Conservation (phyloP, 768 basidiomycete species). For the Rubroboletus satanas region DNA sequence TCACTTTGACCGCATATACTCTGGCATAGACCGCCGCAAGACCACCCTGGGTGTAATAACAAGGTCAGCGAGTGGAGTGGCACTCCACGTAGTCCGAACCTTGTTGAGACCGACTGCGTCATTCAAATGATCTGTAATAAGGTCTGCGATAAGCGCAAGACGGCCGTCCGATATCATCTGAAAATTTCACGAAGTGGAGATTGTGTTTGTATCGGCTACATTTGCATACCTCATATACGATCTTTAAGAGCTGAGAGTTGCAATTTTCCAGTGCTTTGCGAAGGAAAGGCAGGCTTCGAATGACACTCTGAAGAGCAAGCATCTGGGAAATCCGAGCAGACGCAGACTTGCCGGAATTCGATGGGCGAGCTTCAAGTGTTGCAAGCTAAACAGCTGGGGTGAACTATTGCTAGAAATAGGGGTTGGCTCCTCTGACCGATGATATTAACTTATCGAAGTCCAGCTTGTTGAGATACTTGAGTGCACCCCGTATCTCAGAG, state of each 20-base stretch:
- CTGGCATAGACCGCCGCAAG: constrained; percentile 71
- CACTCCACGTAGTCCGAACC: constrained; percentile 35
- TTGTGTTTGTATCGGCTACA: not conserved
- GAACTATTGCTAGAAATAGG: not conserved
- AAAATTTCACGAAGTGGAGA: not conserved
- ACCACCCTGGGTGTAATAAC: constrained; percentile 47
- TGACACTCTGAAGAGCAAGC: constrained; percentile 70
- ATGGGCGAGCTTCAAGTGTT: constrained; percentile 54
- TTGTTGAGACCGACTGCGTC: constrained; percentile 62
- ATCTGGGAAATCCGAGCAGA: constrained; percentile 72
- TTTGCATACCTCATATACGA: constrained; percentile 53
- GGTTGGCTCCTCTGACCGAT: constrained; percentile 39
- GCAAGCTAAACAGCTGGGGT: constrained; percentile 47
- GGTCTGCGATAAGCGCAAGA: constrained; percentile 54
- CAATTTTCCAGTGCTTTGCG: constrained; percentile 57
- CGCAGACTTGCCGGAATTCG: constrained; percentile 57
- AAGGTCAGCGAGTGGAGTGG: not conserved
- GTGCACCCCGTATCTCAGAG: constrained; percentile 59
- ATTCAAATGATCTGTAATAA: constrained; percentile 65
- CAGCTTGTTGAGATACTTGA: constrained; percentile 70
- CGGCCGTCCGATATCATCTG: constrained; percentile 78
- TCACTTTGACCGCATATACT: constrained; percentile 84
- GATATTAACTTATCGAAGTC: constrained; percentile 88
- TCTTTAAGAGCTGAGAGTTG: constrained; percentile 55
- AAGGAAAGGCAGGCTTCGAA: constrained; percentile 63